phyloP scores from a whole-genome alignment of 495 filamentous ascomycete genomes.

The Terfezia claveryi region DNA sequence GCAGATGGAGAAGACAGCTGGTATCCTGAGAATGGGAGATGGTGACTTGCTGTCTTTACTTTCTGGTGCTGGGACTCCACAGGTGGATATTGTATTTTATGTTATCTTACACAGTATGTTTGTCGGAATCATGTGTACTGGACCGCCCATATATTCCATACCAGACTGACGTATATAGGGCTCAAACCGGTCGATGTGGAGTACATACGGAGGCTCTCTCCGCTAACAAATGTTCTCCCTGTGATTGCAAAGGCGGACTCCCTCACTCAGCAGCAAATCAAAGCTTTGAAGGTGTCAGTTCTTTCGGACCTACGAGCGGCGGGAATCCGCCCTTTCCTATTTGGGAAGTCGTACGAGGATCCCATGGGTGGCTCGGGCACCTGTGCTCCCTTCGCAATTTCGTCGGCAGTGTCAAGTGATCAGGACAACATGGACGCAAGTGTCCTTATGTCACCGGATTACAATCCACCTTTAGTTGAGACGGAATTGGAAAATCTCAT shows the following conservation, averaged over 20 bases:
- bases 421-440: slow-evolving; percentile 86
- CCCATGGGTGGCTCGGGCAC: slow-evolving; percentile 11
- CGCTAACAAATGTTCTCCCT: slow-evolving; percentile 72
- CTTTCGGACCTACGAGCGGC: slow-evolving; percentile 34
- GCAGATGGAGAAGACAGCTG: slow-evolving; percentile 43
- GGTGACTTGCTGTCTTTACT: slow-evolving; percentile 59
- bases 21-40: slow-evolving; percentile 36
- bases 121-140: background rate
- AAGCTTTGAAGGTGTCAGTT: slow-evolving; percentile 39
- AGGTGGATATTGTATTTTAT: slow-evolving; percentile 78
- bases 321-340: slow-evolving; percentile 46
- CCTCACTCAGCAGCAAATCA: slow-evolving; percentile 36
- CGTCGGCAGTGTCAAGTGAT: slow-evolving; percentile 54
- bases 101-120: slow-evolving; percentile 42
- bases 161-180: slow-evolving; percentile 26
- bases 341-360: slow-evolving; percentile 26
- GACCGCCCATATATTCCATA: background rate
- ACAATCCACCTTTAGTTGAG: slow-evolving; percentile 58
- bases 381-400: slow-evolving; percentile 50
- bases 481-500: slow-evolving; percentile 60
- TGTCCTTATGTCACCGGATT: slow-evolving; percentile 82
- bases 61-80: slow-evolving; percentile 65
- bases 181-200: slow-evolving; percentile 53
- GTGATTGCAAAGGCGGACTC: slow-evolving; percentile 61
- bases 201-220: slow-evolving; percentile 48